Evolutionary conservation across 1,284 basidiomycete species (phyloP), one percentile per base, ranked within the genome.

Genomic region (Albatrellus sp.): DNA sequence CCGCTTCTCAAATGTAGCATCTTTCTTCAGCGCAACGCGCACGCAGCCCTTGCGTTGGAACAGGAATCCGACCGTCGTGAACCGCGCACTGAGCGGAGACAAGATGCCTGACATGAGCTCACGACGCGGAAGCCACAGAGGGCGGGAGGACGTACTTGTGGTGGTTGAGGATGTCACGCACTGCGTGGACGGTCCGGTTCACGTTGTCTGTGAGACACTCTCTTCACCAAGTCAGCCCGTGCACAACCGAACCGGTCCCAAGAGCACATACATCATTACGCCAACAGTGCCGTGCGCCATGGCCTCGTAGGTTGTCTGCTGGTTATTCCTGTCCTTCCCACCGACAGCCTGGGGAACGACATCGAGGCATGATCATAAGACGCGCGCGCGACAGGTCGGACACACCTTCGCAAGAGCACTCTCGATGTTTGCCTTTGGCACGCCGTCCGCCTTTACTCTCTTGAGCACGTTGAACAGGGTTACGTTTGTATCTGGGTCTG

Each of bases 371-470:
- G 28, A 31, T 36, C 32, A 24, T 13, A 31, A 12, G 13, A 36
- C n/a, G 43, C 8, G 30, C 16, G 32, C 8, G 35, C 14, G 13
- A 19, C 30, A 2, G 24, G 4, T 7, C 24, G 24, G 7, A 54
- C 63, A 37, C 52, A 83, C 87, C 65, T 73, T 77, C 14, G 69
- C 72, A 42, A 90, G 64, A 0, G 84, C 80, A 33, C 69, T 75
- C 54, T 84, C 81, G 4, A 90, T 76, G 55, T 84, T 88, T 34
- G 81, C 75, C 55, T 79, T 90, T 0, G 88, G 87, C 33, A 90
- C 74, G 31, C 83, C 82, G 34, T 68, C 65, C 0, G 76, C 69
- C 56, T 73, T 81, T 0, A 78, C 77, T 45, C 73, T 69, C 51
- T 73, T 75, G 3, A 90, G 53, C 1, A 73, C 75, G 1, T 68